Evolutionary conservation across 805 yeast genomes (phyloP).

Genomic region (Starmerella powellii): DNA sequence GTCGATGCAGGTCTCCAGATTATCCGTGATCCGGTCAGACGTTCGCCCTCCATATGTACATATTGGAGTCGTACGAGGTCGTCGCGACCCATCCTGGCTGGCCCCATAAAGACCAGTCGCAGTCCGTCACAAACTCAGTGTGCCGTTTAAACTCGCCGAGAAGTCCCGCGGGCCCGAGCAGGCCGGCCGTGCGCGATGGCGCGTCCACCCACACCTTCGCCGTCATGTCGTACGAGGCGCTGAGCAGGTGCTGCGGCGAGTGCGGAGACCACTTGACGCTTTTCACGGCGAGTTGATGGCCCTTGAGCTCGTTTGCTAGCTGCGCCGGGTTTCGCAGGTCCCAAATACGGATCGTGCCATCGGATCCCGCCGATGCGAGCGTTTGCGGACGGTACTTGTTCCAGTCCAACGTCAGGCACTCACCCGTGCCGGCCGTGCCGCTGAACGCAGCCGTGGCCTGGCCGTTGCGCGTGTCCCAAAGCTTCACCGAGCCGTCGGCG

Average conservation of each 20-base stretch:
- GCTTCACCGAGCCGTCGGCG: conserved; percentile 59
- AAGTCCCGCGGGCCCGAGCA: conserved; percentile 33
- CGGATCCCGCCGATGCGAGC: conserved; percentile 86
- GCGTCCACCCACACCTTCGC: conserved; percentile 74
- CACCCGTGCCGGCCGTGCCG: conserved; percentile 69
- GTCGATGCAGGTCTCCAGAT: no score
- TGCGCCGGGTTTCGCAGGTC: conserved; percentile 63
- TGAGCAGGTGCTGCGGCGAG: conserved; percentile 51
- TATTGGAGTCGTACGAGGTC: conserved; percentile 94
- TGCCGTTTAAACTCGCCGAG: conserved; percentile 53
- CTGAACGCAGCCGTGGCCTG: conserved; percentile 28
- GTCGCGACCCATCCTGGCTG: conserved; percentile 91
- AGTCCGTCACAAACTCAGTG: conserved; percentile 80
- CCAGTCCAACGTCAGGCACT: conserved; percentile 72
- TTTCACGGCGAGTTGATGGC: conserved; percentile 83
- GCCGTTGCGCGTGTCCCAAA: conserved; percentile 66
- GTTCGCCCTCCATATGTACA: conserved; percentile 61
- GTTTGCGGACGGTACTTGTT: conserved; percentile 74
- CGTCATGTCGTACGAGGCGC: conserved; percentile 87
- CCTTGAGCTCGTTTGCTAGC: conserved; percentile 64
- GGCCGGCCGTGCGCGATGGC: conserved; percentile 28
- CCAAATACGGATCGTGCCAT: conserved; percentile 73
- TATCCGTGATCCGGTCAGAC: no score
- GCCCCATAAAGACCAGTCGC: conserved; percentile 96
- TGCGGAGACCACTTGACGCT: conserved; percentile 87